These are phyloP conservation scores for Hypsizygus marmoreus DNA, from an alignment of 768 basidiomycete genomes.

Conservation along the genomic window DNA sequence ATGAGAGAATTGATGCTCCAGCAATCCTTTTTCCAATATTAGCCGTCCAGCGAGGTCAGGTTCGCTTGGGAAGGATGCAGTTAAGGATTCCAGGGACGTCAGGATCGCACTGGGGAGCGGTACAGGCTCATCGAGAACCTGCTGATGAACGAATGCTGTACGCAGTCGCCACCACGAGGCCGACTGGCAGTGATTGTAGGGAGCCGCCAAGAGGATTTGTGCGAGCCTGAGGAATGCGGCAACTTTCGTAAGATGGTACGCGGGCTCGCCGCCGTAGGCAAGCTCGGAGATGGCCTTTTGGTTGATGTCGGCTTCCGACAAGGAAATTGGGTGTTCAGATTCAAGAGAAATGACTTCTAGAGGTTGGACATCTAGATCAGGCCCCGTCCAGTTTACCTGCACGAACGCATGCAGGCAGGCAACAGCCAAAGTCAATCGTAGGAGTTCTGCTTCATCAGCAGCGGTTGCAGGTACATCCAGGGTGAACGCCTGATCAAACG, in stretches of 20 bases:
- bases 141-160: slow-evolving; percentile 68
- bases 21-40: slow-evolving; percentile 73
- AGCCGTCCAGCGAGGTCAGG: slow-evolving; percentile 70
- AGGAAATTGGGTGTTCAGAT: slow-evolving; percentile 23
- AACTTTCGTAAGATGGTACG: slow-evolving; percentile 82
- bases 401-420: slow-evolving; percentile 88
- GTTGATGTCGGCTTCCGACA: slow-evolving; percentile 57
- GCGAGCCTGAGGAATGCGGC: slow-evolving; percentile 77
- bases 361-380: slow-evolving; percentile 66
- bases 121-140: slow-evolving; percentile 83
- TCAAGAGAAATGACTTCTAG: slow-evolving; percentile 38
- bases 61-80: slow-evolving; percentile 42
- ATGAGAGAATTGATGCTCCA: slow-evolving; percentile 74
- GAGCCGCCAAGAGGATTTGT: slow-evolving; percentile 61
- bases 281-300: slow-evolving; percentile 71
- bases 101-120: slow-evolving; percentile 48
- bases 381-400: slow-evolving; percentile 97
- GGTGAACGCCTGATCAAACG: slow-evolving; percentile 41
- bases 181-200: slow-evolving; percentile 51
- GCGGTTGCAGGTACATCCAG: slow-evolving; percentile 15
- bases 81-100: slow-evolving; percentile 43
- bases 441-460: slow-evolving; percentile 46
- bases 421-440: slow-evolving; percentile 66
- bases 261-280: slow-evolving; percentile 88
- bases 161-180: slow-evolving; percentile 87